Percentiles rank a stretch among this genome's conserved stretches.
Conservation (phyloP, 768 basidiomycete species). For the Rhizopogon sp. region DNA sequence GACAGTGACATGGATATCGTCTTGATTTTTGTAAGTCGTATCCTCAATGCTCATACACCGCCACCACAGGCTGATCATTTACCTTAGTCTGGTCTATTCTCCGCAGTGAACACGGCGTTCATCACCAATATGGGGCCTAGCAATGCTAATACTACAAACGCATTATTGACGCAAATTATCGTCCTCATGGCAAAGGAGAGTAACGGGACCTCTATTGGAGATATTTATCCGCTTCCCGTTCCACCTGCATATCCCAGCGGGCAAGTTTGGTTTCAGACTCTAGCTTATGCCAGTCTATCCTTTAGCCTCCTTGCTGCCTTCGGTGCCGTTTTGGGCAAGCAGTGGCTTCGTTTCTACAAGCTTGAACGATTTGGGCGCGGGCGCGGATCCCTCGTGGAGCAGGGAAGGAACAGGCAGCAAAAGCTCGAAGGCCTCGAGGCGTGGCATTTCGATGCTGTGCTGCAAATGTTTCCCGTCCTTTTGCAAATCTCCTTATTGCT, state of each 20-base stretch:
- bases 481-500: constrained; percentile 11
- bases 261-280: constrained; percentile 7
- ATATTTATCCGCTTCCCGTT: not conserved
- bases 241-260: not conserved
- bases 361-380: not conserved
- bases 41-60: not conserved
- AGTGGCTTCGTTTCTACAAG: constrained; percentile 7
- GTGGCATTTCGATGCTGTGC: constrained; percentile 11
- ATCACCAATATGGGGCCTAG: constrained; percentile 1
- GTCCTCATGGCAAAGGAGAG: constrained; percentile 4
- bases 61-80: not conserved
- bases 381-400: constrained; percentile 5
- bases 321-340: constrained; percentile 11
- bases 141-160: constrained; percentile 1
- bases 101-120: constrained; percentile 10
- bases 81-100: constrained; percentile 11
- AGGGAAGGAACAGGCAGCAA: constrained; percentile 4
- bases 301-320: constrained; percentile 10
- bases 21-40: not conserved
- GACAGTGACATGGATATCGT: constrained; percentile 3
- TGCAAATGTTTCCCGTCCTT: constrained; percentile 9
- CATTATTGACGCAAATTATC: not conserved
- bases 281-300: constrained; percentile 10
- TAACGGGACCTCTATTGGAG: not conserved
- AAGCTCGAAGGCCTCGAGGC: constrained; percentile 7